A percentile compares a stretch with the other conserved stretches of the same genome.
Evolutionary conservation across 2,329 filamentous ascomycete genomes (phyloP).

Genomic region (Thyridium curvatum): DNA sequence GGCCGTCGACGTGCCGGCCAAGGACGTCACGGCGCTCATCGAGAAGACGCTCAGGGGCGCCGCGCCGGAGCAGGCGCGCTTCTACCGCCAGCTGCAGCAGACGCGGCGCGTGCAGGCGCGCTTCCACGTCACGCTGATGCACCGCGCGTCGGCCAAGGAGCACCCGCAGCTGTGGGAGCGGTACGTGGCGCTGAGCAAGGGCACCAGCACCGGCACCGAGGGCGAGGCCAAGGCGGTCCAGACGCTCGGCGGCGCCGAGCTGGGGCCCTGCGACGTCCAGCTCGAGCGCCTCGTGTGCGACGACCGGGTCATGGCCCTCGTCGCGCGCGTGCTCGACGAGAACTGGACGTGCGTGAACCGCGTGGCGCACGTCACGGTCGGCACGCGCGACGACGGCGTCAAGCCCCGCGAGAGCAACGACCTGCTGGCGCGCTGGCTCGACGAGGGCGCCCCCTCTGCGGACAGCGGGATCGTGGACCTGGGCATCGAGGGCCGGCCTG

Average conservation of each 20-base stretch:
- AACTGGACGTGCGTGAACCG: conserved; percentile 68
- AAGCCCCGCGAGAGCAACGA: conserved; percentile 96
- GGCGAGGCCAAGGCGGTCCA: conserved; percentile 9
- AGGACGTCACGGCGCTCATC: conserved; percentile 47
- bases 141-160: conserved; percentile 58
- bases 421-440: conserved; percentile 69
- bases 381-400: conserved; percentile 65
- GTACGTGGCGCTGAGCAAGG: conserved; percentile 56
- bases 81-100: conserved; percentile 72
- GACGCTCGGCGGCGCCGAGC: conserved; percentile 33
- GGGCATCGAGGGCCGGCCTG: conserved; percentile 41
- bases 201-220: conserved; percentile 18
- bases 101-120: conserved; percentile 70
- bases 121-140: conserved; percentile 93
- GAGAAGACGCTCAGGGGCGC: conserved; percentile 61
- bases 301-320: conserved; percentile 82
- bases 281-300: conserved; percentile 77
- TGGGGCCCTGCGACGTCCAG: conserved; percentile 60
- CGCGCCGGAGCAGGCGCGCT: conserved; percentile 45
- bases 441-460: conserved; percentile 35
- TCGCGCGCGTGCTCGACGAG: conserved; percentile 64
- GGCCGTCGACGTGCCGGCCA: conserved; percentile 38
- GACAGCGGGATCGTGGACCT: conserved; percentile 41
- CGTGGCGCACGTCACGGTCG: conserved; percentile 83
- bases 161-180: conserved; percentile 68